phyloP scores from a whole-genome alignment of 2,329 filamentous ascomycete species.

The Esteya vermicola region DNA sequence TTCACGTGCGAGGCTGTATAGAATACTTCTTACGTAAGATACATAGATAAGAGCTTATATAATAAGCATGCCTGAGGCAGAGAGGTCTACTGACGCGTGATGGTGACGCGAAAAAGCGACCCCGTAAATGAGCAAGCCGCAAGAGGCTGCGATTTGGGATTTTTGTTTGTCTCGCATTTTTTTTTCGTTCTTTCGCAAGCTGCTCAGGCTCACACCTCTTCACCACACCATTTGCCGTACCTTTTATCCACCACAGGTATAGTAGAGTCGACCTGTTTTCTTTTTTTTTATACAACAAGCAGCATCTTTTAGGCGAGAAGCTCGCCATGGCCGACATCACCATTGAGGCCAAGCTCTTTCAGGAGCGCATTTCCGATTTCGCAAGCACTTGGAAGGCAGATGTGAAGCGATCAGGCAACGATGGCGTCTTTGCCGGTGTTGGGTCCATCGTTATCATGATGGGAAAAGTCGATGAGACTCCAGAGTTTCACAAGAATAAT shows the following conservation, averaged over 20 bases:
- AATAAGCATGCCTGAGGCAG: too few relatives aligned
- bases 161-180: too few relatives aligned
- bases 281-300: not conserved
- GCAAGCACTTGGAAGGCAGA: conserved; percentile 91
- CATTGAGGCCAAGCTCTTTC: conserved; percentile 88
- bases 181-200: too few relatives aligned
- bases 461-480: conserved; percentile 84
- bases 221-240: too few relatives aligned
- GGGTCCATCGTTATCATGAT: conserved; percentile 80
- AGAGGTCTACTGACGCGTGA: conserved; percentile 11
- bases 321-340: conserved; percentile 64
- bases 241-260: too few relatives aligned
- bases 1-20: too few relatives aligned
- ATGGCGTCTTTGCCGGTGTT: conserved; percentile 73
- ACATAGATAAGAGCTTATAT: too few relatives aligned
- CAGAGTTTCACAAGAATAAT: conserved; percentile 88
- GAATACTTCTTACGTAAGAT: too few relatives aligned
- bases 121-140: conserved; percentile 1
- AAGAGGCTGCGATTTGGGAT: too few relatives aligned
- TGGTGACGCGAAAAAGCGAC: conserved; percentile 12
- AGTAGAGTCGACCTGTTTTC: too few relatives aligned
- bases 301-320: conserved; percentile 11
- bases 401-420: conserved; percentile 68
- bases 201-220: too few relatives aligned
- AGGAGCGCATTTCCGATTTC: conserved; percentile 80